phyloP scores from a whole-genome alignment of 2,329 filamentous ascomycete genomes.

The Penicillium sp. region DNA sequence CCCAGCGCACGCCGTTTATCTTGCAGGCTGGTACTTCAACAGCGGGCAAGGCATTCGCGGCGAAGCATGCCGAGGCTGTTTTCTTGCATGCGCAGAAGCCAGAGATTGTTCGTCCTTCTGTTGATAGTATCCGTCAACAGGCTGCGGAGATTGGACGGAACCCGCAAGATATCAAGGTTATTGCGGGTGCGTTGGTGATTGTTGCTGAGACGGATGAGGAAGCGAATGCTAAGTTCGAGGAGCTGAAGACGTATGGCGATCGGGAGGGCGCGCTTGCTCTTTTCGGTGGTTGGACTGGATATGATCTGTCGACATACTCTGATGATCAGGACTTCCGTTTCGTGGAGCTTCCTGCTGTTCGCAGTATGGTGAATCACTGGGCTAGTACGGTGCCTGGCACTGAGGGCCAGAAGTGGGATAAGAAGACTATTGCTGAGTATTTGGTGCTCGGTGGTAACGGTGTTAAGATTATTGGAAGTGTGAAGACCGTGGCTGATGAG shows the following conservation, averaged over 20 bases:
- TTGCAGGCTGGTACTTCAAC: constrained; percentile 49
- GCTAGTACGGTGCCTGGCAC: constrained; percentile 44
- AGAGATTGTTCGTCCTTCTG: constrained; percentile 41
- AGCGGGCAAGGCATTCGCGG: constrained; percentile 48
- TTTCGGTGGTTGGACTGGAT: constrained; percentile 50
- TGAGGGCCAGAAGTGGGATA: constrained; percentile 41
- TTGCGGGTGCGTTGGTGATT: constrained; percentile 45
- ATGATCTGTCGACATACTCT: constrained; percentile 42
- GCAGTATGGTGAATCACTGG: constrained; percentile 47
- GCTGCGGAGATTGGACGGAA: constrained; percentile 41
- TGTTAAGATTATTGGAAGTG: constrained; percentile 37
- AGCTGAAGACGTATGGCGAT: constrained; percentile 45
- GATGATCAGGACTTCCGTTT: constrained; percentile 50
- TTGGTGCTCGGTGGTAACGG: constrained; percentile 36
- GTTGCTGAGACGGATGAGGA: constrained; percentile 47
- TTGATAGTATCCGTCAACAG: constrained; percentile 43
- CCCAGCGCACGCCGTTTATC: constrained; percentile 49
- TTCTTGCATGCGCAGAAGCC: constrained; percentile 48
- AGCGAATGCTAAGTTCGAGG: constrained; percentile 44
- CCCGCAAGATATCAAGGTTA: constrained; percentile 43
- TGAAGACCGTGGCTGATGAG: constrained; percentile 38
- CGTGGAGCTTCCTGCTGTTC: constrained; percentile 41
- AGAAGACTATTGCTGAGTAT: constrained; percentile 36
- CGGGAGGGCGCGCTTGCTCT: constrained; percentile 45
- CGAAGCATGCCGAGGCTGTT: constrained; percentile 46